phyloP scores from a whole-genome alignment of 495 filamentous ascomycete species.

The Penicillium ochrochloron region DNA sequence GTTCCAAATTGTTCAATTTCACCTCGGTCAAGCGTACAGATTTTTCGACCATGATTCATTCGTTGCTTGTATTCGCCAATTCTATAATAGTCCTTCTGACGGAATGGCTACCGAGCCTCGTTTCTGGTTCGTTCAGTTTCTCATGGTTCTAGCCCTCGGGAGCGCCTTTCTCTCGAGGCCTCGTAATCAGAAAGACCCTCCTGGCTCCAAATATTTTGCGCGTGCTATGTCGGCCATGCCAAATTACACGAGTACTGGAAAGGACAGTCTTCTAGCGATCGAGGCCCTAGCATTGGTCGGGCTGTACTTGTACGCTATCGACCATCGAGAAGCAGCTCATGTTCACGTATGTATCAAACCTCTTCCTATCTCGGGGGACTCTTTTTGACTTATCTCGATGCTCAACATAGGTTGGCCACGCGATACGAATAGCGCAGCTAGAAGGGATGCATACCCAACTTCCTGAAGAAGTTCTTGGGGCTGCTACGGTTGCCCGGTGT shows the following conservation, averaged over 20 bases:
- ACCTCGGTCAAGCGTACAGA: conserved; percentile 39
- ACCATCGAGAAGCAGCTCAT: conserved; percentile 40
- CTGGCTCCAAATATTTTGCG: conserved; percentile 39
- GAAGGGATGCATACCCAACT: conserved; percentile 45
- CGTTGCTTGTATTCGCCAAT: conserved; percentile 31
- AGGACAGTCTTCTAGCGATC: conserved; percentile 36
- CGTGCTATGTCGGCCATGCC: conserved; percentile 47
- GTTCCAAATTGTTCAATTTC: conserved; percentile 43
- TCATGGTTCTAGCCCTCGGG: conserved; percentile 45
- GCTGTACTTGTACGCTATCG: conserved; percentile 45
- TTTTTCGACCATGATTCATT: conserved; percentile 46
- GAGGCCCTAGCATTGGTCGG: conserved; percentile 40
- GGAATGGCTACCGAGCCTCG: conserved; percentile 28
- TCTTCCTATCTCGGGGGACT: not conserved
- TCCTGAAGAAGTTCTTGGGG: conserved; percentile 35
- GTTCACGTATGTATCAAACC: conserved; percentile 32
- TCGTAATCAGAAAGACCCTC: conserved; percentile 28
- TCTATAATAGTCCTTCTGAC: conserved; percentile 30
- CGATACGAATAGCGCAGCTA: conserved; percentile 42
- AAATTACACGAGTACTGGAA: conserved; percentile 33
- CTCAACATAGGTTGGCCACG: conserved; percentile 38
- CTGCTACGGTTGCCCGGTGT: conserved; percentile 34
- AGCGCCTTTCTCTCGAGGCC: conserved; percentile 40
- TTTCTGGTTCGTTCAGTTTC: conserved; percentile 46
- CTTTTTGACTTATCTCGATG: not conserved